Evolutionary conservation across 768 basidiomycete species (phyloP).

Genomic region (Termitomyces eurrhizus): DNA sequence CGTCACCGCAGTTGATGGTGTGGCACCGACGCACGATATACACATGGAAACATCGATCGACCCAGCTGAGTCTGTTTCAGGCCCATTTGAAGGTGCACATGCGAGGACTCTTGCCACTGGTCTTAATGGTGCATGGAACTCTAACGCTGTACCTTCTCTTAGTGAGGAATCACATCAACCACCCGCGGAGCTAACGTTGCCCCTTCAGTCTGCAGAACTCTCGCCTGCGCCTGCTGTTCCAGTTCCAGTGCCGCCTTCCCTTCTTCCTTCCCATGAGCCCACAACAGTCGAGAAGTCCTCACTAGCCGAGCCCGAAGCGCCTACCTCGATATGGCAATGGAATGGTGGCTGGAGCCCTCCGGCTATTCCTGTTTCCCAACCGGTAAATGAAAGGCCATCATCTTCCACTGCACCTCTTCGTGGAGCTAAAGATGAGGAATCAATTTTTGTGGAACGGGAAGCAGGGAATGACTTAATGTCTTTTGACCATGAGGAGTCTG

Average conservation of each 20-base stretch:
- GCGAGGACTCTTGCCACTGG: background rate
- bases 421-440: background rate
- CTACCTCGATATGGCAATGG: constrained; percentile 10
- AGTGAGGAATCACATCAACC: background rate
- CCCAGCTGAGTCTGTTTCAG: background rate
- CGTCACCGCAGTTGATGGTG: background rate
- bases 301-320: background rate
- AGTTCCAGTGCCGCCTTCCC: background rate
- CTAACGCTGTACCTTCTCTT: background rate
- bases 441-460: background rate
- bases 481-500: background rate
- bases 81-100: constrained; percentile 13
- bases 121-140: background rate
- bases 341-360: constrained; percentile 13
- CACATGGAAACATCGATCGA: background rate
- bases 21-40: background rate
- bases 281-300: background rate
- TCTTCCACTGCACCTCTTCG: background rate
- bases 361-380: background rate
- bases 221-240: background rate
- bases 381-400: background rate
- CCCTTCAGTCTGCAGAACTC: background rate
- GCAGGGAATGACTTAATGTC: background rate
- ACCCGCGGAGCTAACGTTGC: background rate
- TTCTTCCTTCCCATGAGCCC: background rate